Evolutionary conservation across 257 asterid species (phyloP).

Genomic region (Anisodus acutangulus): DNA sequence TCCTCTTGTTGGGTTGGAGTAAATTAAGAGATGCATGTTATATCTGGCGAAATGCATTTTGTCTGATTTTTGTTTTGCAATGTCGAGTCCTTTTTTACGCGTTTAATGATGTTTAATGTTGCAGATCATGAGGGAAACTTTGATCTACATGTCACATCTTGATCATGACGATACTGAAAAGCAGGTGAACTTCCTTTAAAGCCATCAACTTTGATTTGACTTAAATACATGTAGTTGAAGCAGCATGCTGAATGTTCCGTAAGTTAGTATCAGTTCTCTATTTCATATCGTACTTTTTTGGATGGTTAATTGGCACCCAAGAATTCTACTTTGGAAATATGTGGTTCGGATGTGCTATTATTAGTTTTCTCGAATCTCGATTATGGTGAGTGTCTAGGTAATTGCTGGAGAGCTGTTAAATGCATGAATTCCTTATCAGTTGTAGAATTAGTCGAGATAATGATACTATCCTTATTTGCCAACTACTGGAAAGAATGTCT

Average conservation of each 20-base stretch:
- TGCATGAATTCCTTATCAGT: neutral
- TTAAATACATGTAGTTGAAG: neutral
- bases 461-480: neutral
- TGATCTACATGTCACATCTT: conserved; percentile 95
- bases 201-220: neutral
- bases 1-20: conserved; percentile 10
- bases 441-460: neutral
- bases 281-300: neutral
- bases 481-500: neutral
- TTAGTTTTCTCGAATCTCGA: neutral
- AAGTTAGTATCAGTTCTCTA: neutral
- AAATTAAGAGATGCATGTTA: conserved; percentile 18
- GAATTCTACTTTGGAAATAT: neutral
- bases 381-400: neutral
- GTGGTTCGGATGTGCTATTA: neutral
- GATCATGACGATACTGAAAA: conserved; percentile 98
- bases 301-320: neutral
- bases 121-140: conserved; percentile 98
- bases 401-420: conserved; percentile 13
- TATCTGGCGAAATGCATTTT: neutral
- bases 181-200: conserved; percentile 57
- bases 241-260: neutral
- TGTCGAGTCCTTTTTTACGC: conserved; percentile 22
- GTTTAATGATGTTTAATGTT: conserved; percentile 34
- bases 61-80: conserved; percentile 26